Percentiles rank a stretch among this genome's conserved stretches.
These are phyloP conservation scores for Tolypocladium capitatum DNA, from an alignment of 2,329 filamentous ascomycete genomes.

Conservation along the genomic window DNA sequence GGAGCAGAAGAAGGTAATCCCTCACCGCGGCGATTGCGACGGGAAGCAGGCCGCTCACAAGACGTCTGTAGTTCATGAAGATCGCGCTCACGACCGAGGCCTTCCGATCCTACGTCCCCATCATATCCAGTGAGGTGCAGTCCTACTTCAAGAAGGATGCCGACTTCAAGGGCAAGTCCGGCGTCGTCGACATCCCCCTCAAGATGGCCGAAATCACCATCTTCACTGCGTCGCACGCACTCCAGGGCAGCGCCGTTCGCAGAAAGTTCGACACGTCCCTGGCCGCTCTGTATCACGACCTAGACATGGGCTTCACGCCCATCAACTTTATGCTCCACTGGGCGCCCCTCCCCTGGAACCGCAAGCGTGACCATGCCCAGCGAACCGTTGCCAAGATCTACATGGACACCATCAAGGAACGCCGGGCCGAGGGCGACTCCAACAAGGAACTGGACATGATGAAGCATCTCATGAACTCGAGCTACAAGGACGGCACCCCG, in stretches of 20 bases:
- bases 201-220: conserved; percentile 79
- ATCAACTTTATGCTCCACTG: conserved; percentile 87
- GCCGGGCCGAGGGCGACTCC: conserved; percentile 39
- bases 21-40: background rate
- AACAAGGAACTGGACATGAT: conserved; percentile 63
- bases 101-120: conserved; percentile 61
- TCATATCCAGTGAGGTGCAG: conserved; percentile 64
- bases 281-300: conserved; percentile 72
- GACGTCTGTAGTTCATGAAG: conserved; percentile 54
- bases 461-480: conserved; percentile 75
- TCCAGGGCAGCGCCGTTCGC: conserved; percentile 76
- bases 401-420: conserved; percentile 65
- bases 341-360: conserved; percentile 81
- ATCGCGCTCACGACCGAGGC: conserved; percentile 63
- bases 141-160: conserved; percentile 58
- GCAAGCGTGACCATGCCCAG: conserved; percentile 66
- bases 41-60: conserved; percentile 6
- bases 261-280: conserved; percentile 68
- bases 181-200: conserved; percentile 58
- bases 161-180: conserved; percentile 53
- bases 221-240: conserved; percentile 74
- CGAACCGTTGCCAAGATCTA: conserved; percentile 70
- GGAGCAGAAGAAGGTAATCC: conserved; percentile 81
- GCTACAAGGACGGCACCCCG: conserved; percentile 67
- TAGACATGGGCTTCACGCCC: conserved; percentile 80